Base-by-base conservation (phyloP, 208 protist species). In the Porcisia deanei region DNA sequence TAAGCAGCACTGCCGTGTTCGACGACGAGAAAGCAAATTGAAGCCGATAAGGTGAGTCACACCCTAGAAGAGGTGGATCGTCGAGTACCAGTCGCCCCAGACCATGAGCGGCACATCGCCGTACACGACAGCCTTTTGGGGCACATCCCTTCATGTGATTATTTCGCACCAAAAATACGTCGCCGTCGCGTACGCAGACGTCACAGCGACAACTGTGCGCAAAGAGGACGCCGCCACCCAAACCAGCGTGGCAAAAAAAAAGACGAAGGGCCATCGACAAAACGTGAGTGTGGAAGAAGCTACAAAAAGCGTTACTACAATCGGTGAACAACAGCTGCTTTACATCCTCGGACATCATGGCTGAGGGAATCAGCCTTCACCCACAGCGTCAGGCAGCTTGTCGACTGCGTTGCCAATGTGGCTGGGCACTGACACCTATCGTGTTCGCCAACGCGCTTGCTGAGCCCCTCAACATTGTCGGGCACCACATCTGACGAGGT, bases 281-380 rank as follows among this genome's bases (percentile, higher is more conserved):
- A 14, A 88, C 78, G 69, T 91, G 89, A 18, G 85, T 89, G 81
- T 86, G 85, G 47, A 86, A 89, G 73, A 89, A 89, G 67, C 76
- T 80, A 49, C 85, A 79, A 67, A 89, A 79, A 43, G 83, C 86
- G 83, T 88, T 90, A 58, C 78, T 83, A 34, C 86, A 87, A 72
- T 87, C 83, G 0, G 75, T 81, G 69, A 90, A 90, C 76, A 90
- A 55, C 0, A 87, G 76, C 64, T 79, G 71, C 84, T 88, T 88
- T 69, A 85, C 69, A 30, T 86, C 78, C n/a, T 83, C 41, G 1
- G 83, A 85, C 80, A 90, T 85, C 61, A 90, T 63, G 12, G 67
- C 41, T 16, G 75, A 61, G 0, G 86, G 86, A 39, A 90, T 30
- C 86, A 22, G 75, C 77, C 16, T 78, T 73, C 41, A 90, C 79